Percentiles rank a stretch among this genome's conserved stretches.
Conservation (phyloP, 805 yeast species). For the Suhomyces tanzawaensis region DNA sequence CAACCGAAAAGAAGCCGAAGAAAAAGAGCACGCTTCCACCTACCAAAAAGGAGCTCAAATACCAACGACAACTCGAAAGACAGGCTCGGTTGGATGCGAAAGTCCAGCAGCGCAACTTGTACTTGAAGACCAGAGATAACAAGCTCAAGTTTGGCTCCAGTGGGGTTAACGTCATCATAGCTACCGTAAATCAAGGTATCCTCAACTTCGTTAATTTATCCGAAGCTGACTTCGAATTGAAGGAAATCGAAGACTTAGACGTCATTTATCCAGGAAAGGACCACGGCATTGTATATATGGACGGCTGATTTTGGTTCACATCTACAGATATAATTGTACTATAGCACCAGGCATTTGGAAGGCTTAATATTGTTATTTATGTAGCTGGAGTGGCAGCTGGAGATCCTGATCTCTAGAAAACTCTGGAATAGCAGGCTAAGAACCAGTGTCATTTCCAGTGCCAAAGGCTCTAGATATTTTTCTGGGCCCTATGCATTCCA, state of each 20-base stretch:
- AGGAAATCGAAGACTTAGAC: conserved; percentile 13
- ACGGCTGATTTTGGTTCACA: too few relatives aligned
- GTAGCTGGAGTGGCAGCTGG: too few relatives aligned
- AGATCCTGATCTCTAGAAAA: too few relatives aligned
- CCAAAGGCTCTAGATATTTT: too few relatives aligned
- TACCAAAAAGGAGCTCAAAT: conserved; percentile 25
- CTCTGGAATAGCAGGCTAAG: too few relatives aligned
- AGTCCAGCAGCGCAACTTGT: conserved; percentile 24
- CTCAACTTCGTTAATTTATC: conserved; percentile 60
- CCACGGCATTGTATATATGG: conserved; percentile 18
- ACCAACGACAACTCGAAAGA: conserved; percentile 24
- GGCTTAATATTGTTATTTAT: too few relatives aligned
- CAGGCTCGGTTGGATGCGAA: conserved; percentile 22
- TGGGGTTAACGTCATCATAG: conserved; percentile 53
- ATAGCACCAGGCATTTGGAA: too few relatives aligned
- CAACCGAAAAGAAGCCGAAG: conserved; percentile 2
- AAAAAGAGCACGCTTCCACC: conserved; percentile 17
- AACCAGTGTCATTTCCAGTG: too few relatives aligned
- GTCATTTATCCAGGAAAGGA: conserved; percentile 13
- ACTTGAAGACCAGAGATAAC: conserved; percentile 31
- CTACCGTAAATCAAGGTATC: conserved; percentile 73
- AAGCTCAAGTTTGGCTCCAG: conserved; percentile 51
- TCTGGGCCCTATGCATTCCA: too few relatives aligned
- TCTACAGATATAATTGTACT: too few relatives aligned
- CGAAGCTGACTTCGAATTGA: conserved; percentile 47